Evolutionary conservation across 805 yeast species (phyloP).

Genomic region (Yarrowia sp.): DNA sequence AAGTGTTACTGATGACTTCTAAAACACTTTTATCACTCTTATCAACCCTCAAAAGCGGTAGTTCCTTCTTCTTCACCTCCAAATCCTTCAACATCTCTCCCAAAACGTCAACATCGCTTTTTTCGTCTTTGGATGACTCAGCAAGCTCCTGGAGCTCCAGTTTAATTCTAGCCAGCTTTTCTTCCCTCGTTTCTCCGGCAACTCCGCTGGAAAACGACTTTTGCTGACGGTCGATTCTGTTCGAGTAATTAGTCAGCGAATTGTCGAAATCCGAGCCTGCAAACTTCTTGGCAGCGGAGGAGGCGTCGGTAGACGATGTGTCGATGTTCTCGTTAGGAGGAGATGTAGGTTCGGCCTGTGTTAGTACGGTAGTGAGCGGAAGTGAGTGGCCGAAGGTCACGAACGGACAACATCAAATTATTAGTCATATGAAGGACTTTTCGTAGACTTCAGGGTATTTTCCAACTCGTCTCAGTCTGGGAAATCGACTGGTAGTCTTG

Average conservation of each 20-base stretch:
- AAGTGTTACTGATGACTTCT: no score
- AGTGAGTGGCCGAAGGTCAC: no score
- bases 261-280: slow-evolving; percentile 23
- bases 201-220: slow-evolving; percentile 9
- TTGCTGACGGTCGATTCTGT: slow-evolving; percentile 11
- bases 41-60: neutral
- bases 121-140: neutral
- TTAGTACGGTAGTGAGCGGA: neutral
- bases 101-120: neutral
- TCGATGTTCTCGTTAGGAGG: slow-evolving; percentile 23
- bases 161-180: slow-evolving; percentile 19
- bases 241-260: slow-evolving; percentile 25
- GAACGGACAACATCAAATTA: no score
- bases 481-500: neutral
- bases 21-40: no score
- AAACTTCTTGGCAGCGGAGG: neutral
- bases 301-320: slow-evolving; percentile 4
- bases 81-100: slow-evolving; percentile 1
- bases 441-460: neutral
- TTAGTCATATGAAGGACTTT: no score
- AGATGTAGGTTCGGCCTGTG: slow-evolving; percentile 11
- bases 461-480: neutral
- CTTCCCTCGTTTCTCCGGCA: slow-evolving; percentile 7
- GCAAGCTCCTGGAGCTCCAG: slow-evolving; percentile 23
- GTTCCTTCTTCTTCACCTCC: neutral